These are phyloP conservation scores for Cladosporium sp. DNA, from an alignment of 2,329 filamentous ascomycete species.

Conservation along the genomic window DNA sequence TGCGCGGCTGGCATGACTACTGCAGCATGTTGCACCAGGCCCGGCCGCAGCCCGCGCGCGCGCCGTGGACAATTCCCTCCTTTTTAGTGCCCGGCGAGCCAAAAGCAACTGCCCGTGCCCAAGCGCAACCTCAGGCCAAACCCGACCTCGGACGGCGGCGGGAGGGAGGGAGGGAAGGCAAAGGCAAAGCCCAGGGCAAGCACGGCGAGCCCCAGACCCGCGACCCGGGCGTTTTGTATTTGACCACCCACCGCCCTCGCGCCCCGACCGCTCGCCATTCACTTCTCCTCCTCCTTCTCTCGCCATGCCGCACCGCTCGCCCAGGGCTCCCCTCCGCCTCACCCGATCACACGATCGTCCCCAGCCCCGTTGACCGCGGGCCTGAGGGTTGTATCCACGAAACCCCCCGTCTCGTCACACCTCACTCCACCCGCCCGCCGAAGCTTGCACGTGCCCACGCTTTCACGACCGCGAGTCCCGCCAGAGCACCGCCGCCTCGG, in stretches of 20 bases:
- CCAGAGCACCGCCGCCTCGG: background rate
- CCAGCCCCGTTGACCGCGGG: slow-evolving; percentile 46
- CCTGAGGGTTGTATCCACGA: slow-evolving; percentile 33
- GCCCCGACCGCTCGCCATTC: slow-evolving; percentile 1
- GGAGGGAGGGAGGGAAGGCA: background rate
- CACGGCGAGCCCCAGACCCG: slow-evolving; percentile 2
- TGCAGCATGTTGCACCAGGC: too few relatives aligned
- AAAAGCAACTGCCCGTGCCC: too few relatives aligned
- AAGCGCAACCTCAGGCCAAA: too few relatives aligned
- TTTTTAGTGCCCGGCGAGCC: too few relatives aligned
- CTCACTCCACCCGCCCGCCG: slow-evolving; percentile 11
- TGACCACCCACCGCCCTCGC: slow-evolving; percentile 7
- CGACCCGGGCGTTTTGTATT: slow-evolving; percentile 3
- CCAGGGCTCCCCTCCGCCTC: slow-evolving; percentile 31
- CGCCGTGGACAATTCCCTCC: too few relatives aligned
- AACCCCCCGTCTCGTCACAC: slow-evolving; percentile 14
- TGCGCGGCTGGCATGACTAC: too few relatives aligned
- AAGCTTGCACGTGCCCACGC: slow-evolving; percentile 12
- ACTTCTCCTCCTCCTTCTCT: slow-evolving; percentile 2
- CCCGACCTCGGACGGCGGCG: too few relatives aligned
- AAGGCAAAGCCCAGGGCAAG: background rate
- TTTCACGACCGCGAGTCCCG: slow-evolving; percentile 1
- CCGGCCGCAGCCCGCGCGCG: too few relatives aligned
- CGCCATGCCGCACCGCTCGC: slow-evolving; percentile 15
- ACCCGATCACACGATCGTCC: slow-evolving; percentile 38